Percentiles rank a stretch among this genome's conserved stretches.
Evolutionary conservation across 2,329 filamentous ascomycete species (phyloP).

Genomic region (Fusarium coffeatum): DNA sequence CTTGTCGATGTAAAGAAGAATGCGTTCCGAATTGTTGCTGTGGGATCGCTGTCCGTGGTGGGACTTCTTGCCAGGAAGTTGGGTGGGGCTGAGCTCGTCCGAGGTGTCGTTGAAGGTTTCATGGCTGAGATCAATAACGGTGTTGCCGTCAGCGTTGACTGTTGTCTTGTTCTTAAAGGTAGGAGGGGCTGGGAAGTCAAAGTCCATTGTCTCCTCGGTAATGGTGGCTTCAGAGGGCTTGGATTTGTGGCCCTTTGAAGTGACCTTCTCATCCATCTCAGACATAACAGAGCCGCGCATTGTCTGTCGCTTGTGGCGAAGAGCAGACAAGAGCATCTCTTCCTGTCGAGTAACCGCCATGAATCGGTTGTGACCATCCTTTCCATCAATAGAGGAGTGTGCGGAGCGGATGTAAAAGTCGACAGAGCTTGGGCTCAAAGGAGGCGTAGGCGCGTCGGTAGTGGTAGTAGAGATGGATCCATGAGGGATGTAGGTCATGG

Average conservation of each 20-base stretch:
- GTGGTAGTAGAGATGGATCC: constrained; percentile 46
- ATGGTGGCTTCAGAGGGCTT: constrained; percentile 49
- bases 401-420: constrained; percentile 60
- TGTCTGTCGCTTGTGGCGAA: constrained; percentile 66
- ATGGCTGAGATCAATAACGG: constrained; percentile 41
- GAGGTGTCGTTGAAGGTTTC: constrained; percentile 3
- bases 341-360: constrained; percentile 70
- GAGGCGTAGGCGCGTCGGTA: constrained; percentile 60
- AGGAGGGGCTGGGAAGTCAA: constrained; percentile 53
- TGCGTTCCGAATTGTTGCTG: constrained; percentile 37
- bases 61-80: constrained; percentile 26
- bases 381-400: constrained; percentile 52
- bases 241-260: constrained; percentile 41
- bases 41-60: constrained; percentile 17
- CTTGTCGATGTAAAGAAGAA: constrained; percentile 49
- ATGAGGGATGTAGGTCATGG: constrained; percentile 33
- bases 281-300: constrained; percentile 63
- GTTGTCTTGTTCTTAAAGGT: constrained; percentile 45
- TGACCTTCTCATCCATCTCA: constrained; percentile 50
- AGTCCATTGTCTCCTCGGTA: constrained; percentile 48
- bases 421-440: constrained; percentile 63
- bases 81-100: not conserved
- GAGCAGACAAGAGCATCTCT: constrained; percentile 67
- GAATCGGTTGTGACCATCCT: constrained; percentile 55
- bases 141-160: constrained; percentile 41